Evolutionary conservation across 2,329 filamentous ascomycete species (phyloP).

Genomic region (Scedosporium dehoogii): DNA sequence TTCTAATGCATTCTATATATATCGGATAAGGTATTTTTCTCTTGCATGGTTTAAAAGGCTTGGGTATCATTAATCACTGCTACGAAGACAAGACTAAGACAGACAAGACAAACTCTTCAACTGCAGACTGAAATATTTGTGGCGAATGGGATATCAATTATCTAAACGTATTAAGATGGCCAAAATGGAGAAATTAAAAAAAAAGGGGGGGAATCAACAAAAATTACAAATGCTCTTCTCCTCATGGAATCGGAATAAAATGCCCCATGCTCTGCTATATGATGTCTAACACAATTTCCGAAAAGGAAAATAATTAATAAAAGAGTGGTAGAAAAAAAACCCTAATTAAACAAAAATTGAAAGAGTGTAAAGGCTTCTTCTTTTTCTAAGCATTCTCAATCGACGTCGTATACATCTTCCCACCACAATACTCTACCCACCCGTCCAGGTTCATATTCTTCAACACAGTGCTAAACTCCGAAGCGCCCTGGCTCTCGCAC

Average conservation of each 20-base stretch:
- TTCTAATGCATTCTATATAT: no score
- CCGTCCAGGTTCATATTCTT: slow-evolving; percentile 56
- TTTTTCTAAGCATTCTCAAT: not conserved
- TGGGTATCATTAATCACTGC: no score
- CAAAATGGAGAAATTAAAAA: not conserved
- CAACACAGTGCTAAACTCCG: slow-evolving; percentile 52
- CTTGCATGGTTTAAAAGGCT: no score
- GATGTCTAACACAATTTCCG: not conserved
- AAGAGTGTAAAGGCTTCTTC: not conserved
- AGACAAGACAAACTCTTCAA: no score
- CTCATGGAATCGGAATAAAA: no score
- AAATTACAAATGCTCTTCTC: not conserved
- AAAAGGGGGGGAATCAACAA: not conserved
- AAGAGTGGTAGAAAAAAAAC: not conserved
- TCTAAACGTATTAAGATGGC: not conserved
- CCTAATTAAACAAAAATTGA: not conserved
- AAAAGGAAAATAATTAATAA: not conserved
- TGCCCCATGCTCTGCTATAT: not conserved
- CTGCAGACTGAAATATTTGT: not conserved
- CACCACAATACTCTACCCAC: slow-evolving; percentile 49
- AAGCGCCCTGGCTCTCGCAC: slow-evolving; percentile 35
- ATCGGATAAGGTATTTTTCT: no score
- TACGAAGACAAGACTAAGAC: no score
- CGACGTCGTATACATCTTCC: slow-evolving; percentile 18
- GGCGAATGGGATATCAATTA: not conserved